Base-by-base conservation (phyloP, 2,329 filamentous ascomycete genomes). In the Arthrobotrys entomopaga region DNA sequence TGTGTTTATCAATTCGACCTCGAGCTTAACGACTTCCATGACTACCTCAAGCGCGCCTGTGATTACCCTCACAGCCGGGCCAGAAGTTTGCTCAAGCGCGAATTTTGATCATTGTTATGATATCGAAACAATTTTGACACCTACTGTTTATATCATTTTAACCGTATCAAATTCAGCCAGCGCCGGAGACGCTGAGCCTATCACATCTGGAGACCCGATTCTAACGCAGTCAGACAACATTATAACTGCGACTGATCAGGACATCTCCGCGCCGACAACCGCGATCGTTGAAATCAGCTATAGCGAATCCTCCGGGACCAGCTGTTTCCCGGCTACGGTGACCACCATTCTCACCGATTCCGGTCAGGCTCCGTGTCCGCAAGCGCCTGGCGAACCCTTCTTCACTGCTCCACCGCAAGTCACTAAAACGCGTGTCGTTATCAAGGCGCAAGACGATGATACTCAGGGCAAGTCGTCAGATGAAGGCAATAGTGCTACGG, bases 171-270 rank as follows among this genome's bases (percentile, higher is more conserved):
- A 64, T 10, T 42, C 61, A 10, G 46, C 63, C 16, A 43, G 29
- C 42, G 15, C 34, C 20, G 19, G 54, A 3, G 63, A 46, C 6
- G 49, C 56, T 13, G 70, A 74, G 34, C 49, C 63, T 40, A 74
- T 74, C 16, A 63, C 70, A 19, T 66, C 70, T 48, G 70, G 70
- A 42, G 70, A 74, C 20, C 70, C 70, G n/a, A 63, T 74, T 24
- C 46, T 74, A 11, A 58, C 70, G 1, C 40, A 74, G 49, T 56
- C 63, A 11, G 50, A 40, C 5, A 74, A 74, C 40, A 74, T 74
- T 34, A 42, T 26, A n/a, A 63, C 56, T 19, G 57, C 29, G 10
- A 57, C 56, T 13, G 63, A 63, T 24, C 6, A 2, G 6, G 4
- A 64, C 2, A 34, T 34, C 29, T 8, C 1, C 6, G 20, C 63